Base-by-base conservation (phyloP, 108 stramenopile genomes). In the Fragilaria radians region DNA sequence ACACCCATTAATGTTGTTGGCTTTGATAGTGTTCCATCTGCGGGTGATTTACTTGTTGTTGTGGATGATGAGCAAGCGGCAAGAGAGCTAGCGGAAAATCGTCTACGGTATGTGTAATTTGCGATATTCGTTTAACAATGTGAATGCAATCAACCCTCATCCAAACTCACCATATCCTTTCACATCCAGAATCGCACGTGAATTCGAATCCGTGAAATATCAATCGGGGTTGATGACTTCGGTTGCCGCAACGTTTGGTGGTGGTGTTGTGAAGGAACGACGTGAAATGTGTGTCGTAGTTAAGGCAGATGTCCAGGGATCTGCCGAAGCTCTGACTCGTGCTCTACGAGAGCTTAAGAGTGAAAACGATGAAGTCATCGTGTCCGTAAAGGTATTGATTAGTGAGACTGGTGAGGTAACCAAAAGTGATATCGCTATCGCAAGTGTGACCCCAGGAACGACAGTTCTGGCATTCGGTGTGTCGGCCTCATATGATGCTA, bases 291-390 rank as follows among this genome's bases (percentile, higher is more conserved):
- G 85, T 52, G 83, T 95, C 23, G 65, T 99, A 24, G 77, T 99
- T 32, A 97, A 97, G 78, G 96, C 95, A 4, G 96, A 97, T 62
- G 94, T 89, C 0, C 88, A 93, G 62, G 98, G 97, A 28, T 79
- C 93, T 27, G 92, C 96, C 0, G 96, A 96, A 66, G 97, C 98
- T 24, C 61, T 99, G 52, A 74, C 89, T n/a, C 63, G 86, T 32
- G 81, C 95, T 30, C 74, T 98, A 0, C 56, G 61, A 23, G 91
- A 87, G n/a, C 68, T 98, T 28, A 85, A 87, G 55, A 61, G 85
- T 2, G 93, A 96, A 48, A 79, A 95, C 52, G 91, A 89, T 28
- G 82, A 88, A 65, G 87, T 83, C 14, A 65, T 83, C 24, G 96
- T 96, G 0, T 76, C 70, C 29, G 71, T 96, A 30, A 91, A 91